phyloP scores from a whole-genome alignment of 495 filamentous ascomycete species.

The Rostrohypoxylon terebratum region DNA sequence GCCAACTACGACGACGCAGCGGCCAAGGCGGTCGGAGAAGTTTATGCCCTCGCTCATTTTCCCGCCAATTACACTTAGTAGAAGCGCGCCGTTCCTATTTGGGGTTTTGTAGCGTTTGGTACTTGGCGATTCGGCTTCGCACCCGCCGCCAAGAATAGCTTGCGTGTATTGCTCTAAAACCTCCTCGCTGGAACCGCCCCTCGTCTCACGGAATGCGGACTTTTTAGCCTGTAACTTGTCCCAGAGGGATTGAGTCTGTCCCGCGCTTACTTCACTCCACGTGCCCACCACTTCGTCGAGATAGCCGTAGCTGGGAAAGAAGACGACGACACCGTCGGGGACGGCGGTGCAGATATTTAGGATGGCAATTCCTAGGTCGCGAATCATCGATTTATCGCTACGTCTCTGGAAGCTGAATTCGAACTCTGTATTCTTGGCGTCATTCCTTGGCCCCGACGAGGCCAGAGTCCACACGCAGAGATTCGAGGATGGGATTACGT shows the following conservation, averaged over 20 bases:
- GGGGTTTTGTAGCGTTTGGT: neutral
- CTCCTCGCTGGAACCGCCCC: conserved; percentile 70
- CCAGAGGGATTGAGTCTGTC: conserved; percentile 60
- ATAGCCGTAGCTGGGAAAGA: conserved; percentile 95
- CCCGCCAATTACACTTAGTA: conserved; percentile 95
- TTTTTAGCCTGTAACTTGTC: conserved; percentile 70
- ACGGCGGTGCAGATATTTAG: conserved; percentile 77
- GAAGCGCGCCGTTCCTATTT: conserved; percentile 73
- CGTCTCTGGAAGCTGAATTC: conserved; percentile 90
- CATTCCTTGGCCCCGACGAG: conserved; percentile 49
- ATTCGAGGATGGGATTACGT: conserved; percentile 88
- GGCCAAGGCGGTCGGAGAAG: conserved; percentile 90
- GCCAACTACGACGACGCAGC: conserved; percentile 89
- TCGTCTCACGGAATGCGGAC: conserved; percentile 73
- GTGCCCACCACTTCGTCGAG: conserved; percentile 75
- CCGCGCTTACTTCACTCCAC: conserved; percentile 67
- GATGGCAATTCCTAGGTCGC: conserved; percentile 78
- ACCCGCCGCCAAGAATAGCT: conserved; percentile 65
- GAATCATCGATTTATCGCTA: conserved; percentile 69
- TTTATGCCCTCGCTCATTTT: conserved; percentile 98
- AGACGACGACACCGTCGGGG: conserved; percentile 93
- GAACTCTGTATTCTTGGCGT: conserved; percentile 70
- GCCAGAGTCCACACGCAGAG: conserved; percentile 75
- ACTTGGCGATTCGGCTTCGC: neutral
- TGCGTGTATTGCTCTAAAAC: conserved; percentile 76